phyloP scores from a whole-genome alignment of 1,139 yeast species.

The Diutina pseudorugosa region DNA sequence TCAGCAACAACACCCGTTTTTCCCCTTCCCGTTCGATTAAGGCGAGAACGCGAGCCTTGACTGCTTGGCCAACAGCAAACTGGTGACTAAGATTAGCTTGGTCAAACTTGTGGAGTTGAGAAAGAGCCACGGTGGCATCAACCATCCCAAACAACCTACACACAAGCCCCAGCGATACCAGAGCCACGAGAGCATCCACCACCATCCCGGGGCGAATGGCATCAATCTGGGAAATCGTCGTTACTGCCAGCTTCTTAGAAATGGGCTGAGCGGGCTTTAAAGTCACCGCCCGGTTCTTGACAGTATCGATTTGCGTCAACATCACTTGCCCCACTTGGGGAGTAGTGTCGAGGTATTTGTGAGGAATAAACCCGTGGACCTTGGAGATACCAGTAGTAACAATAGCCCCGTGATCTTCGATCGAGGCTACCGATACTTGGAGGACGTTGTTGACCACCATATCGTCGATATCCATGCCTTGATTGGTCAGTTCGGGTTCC shows the following conservation, averaged over 20 bases:
- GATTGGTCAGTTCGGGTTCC: conserved; percentile 67
- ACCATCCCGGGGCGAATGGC: conserved; percentile 76
- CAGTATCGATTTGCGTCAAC: neutral
- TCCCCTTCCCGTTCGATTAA: conserved; percentile 44
- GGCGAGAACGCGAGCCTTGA: conserved; percentile 63
- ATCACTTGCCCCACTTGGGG: neutral
- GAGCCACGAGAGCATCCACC: conserved; percentile 62
- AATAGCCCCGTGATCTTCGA: conserved; percentile 87
- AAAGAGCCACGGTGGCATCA: conserved; percentile 55
- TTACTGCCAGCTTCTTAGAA: conserved; percentile 15
- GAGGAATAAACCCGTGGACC: conserved; percentile 63
- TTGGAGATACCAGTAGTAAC: conserved; percentile 52
- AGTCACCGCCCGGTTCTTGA: conserved; percentile 8
- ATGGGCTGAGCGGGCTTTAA: conserved; percentile 10
- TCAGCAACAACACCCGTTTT: conserved; percentile 51
- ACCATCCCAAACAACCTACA: conserved; percentile 64
- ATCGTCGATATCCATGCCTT: conserved; percentile 50
- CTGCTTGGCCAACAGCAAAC: conserved; percentile 50
- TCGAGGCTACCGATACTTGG: conserved; percentile 66
- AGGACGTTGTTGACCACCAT: conserved; percentile 47
- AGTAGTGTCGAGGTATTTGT: conserved; percentile 38
- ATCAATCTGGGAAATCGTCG: conserved; percentile 57
- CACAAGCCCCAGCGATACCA: conserved; percentile 49
- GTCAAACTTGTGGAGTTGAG: conserved; percentile 48
- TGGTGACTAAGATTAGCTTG: conserved; percentile 42